These are phyloP conservation scores for Ustilago sp. DNA, from an alignment of 1,284 basidiomycete genomes.

Conservation along the genomic window DNA sequence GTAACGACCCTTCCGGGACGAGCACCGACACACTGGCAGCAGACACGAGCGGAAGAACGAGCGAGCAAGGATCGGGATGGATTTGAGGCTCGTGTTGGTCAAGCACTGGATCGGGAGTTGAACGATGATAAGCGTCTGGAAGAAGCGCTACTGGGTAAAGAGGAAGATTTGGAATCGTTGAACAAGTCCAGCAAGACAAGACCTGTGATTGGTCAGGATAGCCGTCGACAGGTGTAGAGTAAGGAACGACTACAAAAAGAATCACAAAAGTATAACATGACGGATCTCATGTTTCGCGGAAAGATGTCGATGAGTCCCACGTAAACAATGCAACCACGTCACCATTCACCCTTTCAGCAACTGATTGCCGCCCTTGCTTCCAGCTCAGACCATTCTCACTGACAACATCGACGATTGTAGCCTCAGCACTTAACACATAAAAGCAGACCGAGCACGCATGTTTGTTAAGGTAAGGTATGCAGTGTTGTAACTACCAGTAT, in stretches of 20 bases:
- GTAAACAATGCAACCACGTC: constrained; percentile 14
- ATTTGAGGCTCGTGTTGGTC: constrained; percentile 32
- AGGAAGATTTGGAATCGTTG: constrained; percentile 32
- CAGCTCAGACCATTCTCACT: no score
- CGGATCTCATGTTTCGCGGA: background rate
- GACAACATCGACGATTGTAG: background rate
- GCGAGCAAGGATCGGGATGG: constrained; percentile 28
- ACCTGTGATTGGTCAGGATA: constrained; percentile 45
- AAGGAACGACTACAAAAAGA: background rate
- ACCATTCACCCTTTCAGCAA: constrained; percentile 4
- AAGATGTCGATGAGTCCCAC: background rate
- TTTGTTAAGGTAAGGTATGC: background rate
- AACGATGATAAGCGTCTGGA: constrained; percentile 48
- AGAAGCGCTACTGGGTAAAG: constrained; percentile 49
- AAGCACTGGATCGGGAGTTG: constrained; percentile 32
- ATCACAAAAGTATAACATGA: background rate
- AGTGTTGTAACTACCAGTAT: background rate
- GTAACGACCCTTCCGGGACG: constrained; percentile 44
- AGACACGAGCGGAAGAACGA: constrained; percentile 37
- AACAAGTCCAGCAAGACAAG: constrained; percentile 22
- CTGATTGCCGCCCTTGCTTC: background rate
- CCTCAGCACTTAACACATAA: background rate
- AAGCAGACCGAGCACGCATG: background rate
- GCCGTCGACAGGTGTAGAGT: constrained; percentile 31
- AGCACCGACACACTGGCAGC: constrained; percentile 44